These are phyloP conservation scores for Cyathus striatus DNA, from an alignment of 768 basidiomycete species.

Conservation along the genomic window DNA sequence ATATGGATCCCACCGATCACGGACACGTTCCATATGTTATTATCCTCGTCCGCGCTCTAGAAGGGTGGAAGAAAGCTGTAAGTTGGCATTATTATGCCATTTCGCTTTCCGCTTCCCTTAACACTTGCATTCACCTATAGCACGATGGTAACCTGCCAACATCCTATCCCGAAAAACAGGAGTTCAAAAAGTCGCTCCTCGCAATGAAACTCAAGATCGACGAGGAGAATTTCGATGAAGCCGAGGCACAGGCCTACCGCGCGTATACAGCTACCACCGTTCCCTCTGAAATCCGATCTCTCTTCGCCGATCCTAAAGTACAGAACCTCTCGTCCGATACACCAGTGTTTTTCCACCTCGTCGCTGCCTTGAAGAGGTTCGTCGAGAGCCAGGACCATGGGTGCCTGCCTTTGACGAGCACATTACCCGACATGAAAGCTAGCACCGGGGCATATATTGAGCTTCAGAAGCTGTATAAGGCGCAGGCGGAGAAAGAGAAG, in stretches of 20 bases:
- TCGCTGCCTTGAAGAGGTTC: slow-evolving; percentile 69
- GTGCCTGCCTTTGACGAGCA: slow-evolving; percentile 77
- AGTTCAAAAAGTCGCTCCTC: slow-evolving; percentile 68
- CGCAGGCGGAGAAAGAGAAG: slow-evolving; percentile 69
- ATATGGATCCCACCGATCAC: slow-evolving; percentile 86
- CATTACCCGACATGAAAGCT: slow-evolving; percentile 95
- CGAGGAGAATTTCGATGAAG: slow-evolving; percentile 98
- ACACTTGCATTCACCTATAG: slow-evolving; percentile 23
- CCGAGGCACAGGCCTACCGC: slow-evolving; percentile 81
- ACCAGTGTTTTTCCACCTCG: slow-evolving; percentile 72
- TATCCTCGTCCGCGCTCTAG: slow-evolving; percentile 77
- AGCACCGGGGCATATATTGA: slow-evolving; percentile 79
- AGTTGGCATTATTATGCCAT: slow-evolving; percentile 14
- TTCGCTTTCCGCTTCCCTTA: neutral
- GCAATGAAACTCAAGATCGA: slow-evolving; percentile 69
- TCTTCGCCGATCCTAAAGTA: slow-evolving; percentile 62
- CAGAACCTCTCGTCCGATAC: slow-evolving; percentile 34
- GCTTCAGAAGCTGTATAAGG: slow-evolving; percentile 82
- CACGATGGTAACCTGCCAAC: slow-evolving; percentile 62
- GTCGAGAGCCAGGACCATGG: slow-evolving; percentile 43
- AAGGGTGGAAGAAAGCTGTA: slow-evolving; percentile 79
- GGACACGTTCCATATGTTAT: slow-evolving; percentile 87
- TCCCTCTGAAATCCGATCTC: slow-evolving; percentile 57
- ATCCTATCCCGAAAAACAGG: slow-evolving; percentile 61
- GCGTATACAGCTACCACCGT: slow-evolving; percentile 60